Evolutionary conservation across 352 stramenopile genomes (phyloP), one percentile per base, ranked within the genome.

Genomic region (Globisporangium spinosum): DNA sequence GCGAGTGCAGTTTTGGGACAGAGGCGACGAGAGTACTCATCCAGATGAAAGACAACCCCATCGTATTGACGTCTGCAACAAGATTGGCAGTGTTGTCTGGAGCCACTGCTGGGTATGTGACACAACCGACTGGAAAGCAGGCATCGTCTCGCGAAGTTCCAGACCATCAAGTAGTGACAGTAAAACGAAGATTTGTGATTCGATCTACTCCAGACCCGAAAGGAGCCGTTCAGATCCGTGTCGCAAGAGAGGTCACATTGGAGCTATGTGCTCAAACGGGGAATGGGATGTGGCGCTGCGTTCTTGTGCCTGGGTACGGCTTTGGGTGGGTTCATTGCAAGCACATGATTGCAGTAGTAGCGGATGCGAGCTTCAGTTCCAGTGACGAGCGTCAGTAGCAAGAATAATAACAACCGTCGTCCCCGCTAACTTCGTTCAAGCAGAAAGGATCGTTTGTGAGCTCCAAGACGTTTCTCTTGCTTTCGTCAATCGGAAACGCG

Each of bases 371-470:
- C 20, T 54, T 25, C 20, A 54, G 4, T 25, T 27, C 2, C 45
- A 54, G 9, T 25, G 45, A 54, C 17, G 2, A 54, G 17, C 45
- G 12, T 13, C 45, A 54, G 20, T 6, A 54, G 20, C 45, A 54
- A 25, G 13, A n/a, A n/a, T 12, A 43, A 17, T 17, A 22, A 51
- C 45, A 0, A 5, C 45, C 8, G 20, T 13, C 45, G n/a, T 54
- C 45, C 20, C 20, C 45, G 12, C 20, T 54, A 20, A 54, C 45
- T 22, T 54, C 45, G 5, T 54, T 54, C 20, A 12, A 25, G 45
- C 45, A 54, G 45, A 54, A 54, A 54, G 45, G 45, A 17, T 54
- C 45, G 20, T 54, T 54, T n/a, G 45, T 54, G 20, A 54, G 45
- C 45, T 23, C 45, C 45, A 54, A 54, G 20, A 25, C 45, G 20